Conservation (phyloP, 1,284 basidiomycete species). For the Pterula multifida region DNA sequence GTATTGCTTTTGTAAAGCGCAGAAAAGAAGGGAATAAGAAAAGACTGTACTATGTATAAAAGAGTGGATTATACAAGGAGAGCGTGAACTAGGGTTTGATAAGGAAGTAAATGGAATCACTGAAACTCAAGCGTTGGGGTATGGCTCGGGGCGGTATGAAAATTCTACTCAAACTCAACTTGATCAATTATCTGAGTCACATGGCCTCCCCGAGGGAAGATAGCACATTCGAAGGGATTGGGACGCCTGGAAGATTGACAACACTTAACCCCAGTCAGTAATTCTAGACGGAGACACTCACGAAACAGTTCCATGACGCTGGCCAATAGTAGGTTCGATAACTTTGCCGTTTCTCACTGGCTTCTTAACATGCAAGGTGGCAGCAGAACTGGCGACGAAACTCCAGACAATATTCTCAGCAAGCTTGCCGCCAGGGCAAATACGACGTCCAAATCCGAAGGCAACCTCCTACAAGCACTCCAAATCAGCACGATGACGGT, state of each 20-base stretch:
- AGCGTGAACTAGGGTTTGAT: too few species aligned
- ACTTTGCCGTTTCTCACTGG: not conserved
- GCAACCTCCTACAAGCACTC: not conserved
- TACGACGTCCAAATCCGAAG: slow-evolving; percentile 3
- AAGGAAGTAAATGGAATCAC: too few species aligned
- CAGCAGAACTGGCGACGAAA: not conserved
- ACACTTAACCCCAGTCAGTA: too few species aligned
- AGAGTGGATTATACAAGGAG: too few species aligned
- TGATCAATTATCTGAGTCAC: not conserved
- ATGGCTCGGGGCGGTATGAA: too few species aligned
- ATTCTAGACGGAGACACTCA: not conserved
- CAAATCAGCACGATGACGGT: not conserved
- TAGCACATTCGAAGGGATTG: not conserved
- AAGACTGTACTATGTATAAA: too few species aligned
- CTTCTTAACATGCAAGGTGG: not conserved
- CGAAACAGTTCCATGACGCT: not conserved
- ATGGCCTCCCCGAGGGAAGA: not conserved
- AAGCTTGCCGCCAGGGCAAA: not conserved
- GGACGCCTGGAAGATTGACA: not conserved
- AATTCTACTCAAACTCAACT: too few species aligned
- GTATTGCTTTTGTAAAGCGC: too few species aligned
- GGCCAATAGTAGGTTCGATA: not conserved
- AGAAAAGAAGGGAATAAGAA: too few species aligned
- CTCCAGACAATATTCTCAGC: slow-evolving; percentile 1
- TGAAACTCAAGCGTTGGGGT: too few species aligned